Evolutionary conservation across 2,329 filamentous ascomycete genomes (phyloP).

Genomic region (Teratosphaeriaceae sp.): DNA sequence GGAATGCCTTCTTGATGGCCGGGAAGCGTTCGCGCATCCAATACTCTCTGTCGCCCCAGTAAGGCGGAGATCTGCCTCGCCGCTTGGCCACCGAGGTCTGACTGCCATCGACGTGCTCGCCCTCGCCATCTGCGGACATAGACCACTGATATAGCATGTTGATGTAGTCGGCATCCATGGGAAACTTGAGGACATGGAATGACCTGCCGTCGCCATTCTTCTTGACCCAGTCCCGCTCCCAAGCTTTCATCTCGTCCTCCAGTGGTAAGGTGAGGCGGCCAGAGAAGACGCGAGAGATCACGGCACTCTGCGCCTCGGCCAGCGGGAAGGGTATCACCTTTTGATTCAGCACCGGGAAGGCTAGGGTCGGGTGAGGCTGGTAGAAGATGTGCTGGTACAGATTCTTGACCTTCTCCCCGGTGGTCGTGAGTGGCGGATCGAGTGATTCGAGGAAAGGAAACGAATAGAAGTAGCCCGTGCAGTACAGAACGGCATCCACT

Average conservation of each 20-base stretch:
- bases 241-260: constrained; percentile 56
- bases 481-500: constrained; percentile 75
- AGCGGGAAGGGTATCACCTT: constrained; percentile 82
- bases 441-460: constrained; percentile 61
- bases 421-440: constrained; percentile 53
- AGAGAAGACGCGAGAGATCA: constrained; percentile 70
- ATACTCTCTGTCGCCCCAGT: constrained; percentile 63
- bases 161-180: constrained; percentile 62
- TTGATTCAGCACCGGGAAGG: constrained; percentile 68
- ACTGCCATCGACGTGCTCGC: neutral
- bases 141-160: constrained; percentile 62
- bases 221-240: constrained; percentile 48
- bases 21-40: constrained; percentile 66
- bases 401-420: constrained; percentile 63
- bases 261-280: constrained; percentile 61
- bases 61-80: constrained; percentile 59
- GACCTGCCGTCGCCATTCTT: constrained; percentile 38
- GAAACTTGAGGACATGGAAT: constrained; percentile 52
- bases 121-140: constrained; percentile 35
- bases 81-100: constrained; percentile 1
- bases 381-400: constrained; percentile 77
- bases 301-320: constrained; percentile 70
- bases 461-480: constrained; percentile 83
- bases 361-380: constrained; percentile 67
- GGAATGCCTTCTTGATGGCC: constrained; percentile 66